A percentile compares a stretch with the other conserved stretches of the same genome.
Evolutionary conservation across 108 stramenopile species (phyloP).

Genomic region (Pseudonitzschia pungens): DNA sequence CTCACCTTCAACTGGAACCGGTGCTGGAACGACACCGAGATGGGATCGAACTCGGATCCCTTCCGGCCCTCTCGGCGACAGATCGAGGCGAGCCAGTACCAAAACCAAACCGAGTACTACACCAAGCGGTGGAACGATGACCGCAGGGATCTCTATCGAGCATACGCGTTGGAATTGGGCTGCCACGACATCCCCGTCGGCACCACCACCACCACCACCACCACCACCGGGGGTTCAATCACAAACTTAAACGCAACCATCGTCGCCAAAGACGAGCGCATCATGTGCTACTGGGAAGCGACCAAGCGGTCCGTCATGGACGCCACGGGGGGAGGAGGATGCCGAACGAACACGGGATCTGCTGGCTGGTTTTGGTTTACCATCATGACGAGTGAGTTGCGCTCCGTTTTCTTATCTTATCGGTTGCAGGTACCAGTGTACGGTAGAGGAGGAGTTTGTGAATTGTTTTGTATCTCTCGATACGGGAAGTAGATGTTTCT

Average conservation of each 20-base stretch:
- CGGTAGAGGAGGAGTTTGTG: no score
- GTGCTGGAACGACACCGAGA: background rate
- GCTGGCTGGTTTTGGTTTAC: constrained; percentile 13
- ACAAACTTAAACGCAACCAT: background rate
- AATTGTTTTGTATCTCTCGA: no score
- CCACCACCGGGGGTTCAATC: no score
- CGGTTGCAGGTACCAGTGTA: no score
- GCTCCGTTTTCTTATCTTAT: no score
- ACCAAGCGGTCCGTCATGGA: background rate
- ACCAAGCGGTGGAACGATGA: background rate
- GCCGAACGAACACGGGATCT: background rate
- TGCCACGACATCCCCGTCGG: background rate
- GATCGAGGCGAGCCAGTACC: background rate
- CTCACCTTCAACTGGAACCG: constrained; percentile 7
- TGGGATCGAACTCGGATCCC: background rate
- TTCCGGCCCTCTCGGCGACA: background rate
- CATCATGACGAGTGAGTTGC: constrained; percentile 10
- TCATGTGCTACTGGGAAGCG: constrained; percentile 4
- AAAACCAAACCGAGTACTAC: background rate
- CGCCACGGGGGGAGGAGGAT: background rate
- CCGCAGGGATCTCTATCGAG: background rate
- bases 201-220: background rate
- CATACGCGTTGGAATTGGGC: background rate
- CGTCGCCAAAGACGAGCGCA: background rate
- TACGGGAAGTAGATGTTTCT: no score